phyloP scores from a whole-genome alignment of 2,329 filamentous ascomycete genomes.

The Chalara sp. region DNA sequence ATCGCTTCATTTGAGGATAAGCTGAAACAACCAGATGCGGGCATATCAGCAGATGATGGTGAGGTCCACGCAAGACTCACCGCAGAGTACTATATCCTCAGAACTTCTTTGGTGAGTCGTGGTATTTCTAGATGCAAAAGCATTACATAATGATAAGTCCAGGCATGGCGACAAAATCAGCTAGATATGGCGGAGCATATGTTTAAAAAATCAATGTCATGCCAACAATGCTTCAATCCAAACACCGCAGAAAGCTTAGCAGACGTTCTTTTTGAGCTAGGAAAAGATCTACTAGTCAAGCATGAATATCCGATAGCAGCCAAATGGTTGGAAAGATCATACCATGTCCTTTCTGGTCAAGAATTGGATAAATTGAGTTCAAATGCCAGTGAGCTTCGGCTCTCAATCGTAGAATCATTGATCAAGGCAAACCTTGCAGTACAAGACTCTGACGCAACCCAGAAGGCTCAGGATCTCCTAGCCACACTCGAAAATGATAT shows the following conservation, averaged over 20 bases:
- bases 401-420: conserved; percentile 59
- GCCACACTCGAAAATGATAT: conserved; percentile 54
- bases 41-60: conserved; percentile 14
- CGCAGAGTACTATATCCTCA: conserved; percentile 27
- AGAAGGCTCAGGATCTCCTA: conserved; percentile 52
- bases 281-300: conserved; percentile 48
- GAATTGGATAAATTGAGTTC: conserved; percentile 48
- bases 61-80: conserved; percentile 25
- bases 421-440: conserved; percentile 48
- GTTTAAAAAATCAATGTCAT: conserved; percentile 52
- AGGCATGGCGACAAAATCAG: conserved; percentile 70
- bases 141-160: background rate
- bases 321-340: conserved; percentile 69
- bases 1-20: conserved; percentile 49
- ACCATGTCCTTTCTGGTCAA: conserved; percentile 49
- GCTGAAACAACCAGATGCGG: conserved; percentile 27
- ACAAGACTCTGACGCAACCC: conserved; percentile 35
- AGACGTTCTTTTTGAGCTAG: conserved; percentile 67
- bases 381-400: conserved; percentile 55
- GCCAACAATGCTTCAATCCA: conserved; percentile 36
- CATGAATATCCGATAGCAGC: conserved; percentile 48
- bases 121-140: background rate
- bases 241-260: conserved; percentile 53
- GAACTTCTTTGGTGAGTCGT: conserved; percentile 46
- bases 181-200: conserved; percentile 74